Evolutionary conservation across 768 basidiomycete genomes (phyloP).

Genomic region (Termitomyces sp.): DNA sequence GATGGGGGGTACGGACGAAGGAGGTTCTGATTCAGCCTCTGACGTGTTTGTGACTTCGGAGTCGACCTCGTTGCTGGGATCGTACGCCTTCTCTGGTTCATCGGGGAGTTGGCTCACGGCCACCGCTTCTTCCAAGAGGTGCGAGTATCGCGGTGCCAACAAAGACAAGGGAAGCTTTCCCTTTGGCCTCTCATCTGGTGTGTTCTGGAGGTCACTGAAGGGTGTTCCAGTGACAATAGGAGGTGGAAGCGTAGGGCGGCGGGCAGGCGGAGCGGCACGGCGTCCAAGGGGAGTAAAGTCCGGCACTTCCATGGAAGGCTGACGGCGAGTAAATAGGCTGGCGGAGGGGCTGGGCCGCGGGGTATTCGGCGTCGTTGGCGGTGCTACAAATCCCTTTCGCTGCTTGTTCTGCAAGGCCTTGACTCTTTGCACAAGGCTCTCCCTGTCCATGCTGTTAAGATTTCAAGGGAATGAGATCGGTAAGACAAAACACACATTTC

Average conservation of each 20-base stretch:
- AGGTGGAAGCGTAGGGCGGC: constrained; percentile 13
- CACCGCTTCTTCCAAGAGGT: constrained; percentile 52
- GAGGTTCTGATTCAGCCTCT: background rate
- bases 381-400: constrained; percentile 48
- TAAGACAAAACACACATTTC: constrained; percentile 37
- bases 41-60: background rate
- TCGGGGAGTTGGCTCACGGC: constrained; percentile 24
- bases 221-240: constrained; percentile 22
- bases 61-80: background rate
- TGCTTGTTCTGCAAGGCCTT: constrained; percentile 58
- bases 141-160: constrained; percentile 51
- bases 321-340: background rate
- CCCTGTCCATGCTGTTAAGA: constrained; percentile 27
- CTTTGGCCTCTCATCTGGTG: constrained; percentile 1
- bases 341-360: constrained; percentile 11
- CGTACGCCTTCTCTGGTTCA: background rate
- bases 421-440: constrained; percentile 43
- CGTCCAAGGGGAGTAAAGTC: constrained; percentile 46
- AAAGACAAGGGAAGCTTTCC: constrained; percentile 33
- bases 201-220: constrained; percentile 23
- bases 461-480: background rate
- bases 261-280: constrained; percentile 22
- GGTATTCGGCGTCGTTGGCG: constrained; percentile 41
- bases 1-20: background rate
- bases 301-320: constrained; percentile 35